Conservation (phyloP, 106 monocot genomes). For the Agapanthus africanus region DNA sequence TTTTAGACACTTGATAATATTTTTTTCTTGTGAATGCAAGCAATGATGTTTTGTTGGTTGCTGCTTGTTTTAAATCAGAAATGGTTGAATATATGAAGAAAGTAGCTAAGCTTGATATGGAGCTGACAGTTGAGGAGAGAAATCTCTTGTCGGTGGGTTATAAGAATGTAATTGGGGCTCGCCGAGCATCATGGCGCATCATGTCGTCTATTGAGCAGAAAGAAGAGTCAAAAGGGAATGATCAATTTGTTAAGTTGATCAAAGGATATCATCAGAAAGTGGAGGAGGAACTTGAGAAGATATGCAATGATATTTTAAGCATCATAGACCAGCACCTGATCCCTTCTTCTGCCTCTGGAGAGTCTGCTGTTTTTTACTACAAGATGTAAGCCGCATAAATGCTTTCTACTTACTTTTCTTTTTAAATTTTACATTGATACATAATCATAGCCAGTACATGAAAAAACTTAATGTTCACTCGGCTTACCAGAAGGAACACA, state of each 20-base stretch:
- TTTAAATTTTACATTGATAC: neutral
- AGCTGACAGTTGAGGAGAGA: slow-evolving; percentile 34
- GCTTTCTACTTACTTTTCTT: neutral
- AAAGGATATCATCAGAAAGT: slow-evolving; percentile 29
- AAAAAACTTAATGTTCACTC: neutral
- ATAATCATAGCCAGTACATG: neutral
- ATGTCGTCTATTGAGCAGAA: slow-evolving; percentile 45
- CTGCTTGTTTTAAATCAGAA: slow-evolving; percentile 11
- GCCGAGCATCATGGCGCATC: slow-evolving; percentile 36
- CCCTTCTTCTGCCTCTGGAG: slow-evolving; percentile 21
- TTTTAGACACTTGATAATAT: no score
- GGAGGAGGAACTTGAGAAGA: slow-evolving; percentile 28
- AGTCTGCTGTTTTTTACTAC: slow-evolving; percentile 33
- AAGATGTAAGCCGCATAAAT: slow-evolving; percentile 22
- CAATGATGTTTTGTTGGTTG: neutral
- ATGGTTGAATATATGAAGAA: slow-evolving; percentile 42
- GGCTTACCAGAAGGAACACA: neutral
- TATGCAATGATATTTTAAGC: slow-evolving; percentile 31
- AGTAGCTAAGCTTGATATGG: slow-evolving; percentile 29
- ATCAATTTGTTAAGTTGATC: slow-evolving; percentile 23
- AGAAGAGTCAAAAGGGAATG: slow-evolving; percentile 35
- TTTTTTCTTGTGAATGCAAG: neutral
- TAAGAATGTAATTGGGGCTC: slow-evolving; percentile 37
- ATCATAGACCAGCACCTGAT: slow-evolving; percentile 34
- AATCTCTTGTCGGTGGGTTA: slow-evolving; percentile 34